Base-by-base conservation (phyloP, 169 alveolate species). In the Cryptosporidium viatorum region DNA sequence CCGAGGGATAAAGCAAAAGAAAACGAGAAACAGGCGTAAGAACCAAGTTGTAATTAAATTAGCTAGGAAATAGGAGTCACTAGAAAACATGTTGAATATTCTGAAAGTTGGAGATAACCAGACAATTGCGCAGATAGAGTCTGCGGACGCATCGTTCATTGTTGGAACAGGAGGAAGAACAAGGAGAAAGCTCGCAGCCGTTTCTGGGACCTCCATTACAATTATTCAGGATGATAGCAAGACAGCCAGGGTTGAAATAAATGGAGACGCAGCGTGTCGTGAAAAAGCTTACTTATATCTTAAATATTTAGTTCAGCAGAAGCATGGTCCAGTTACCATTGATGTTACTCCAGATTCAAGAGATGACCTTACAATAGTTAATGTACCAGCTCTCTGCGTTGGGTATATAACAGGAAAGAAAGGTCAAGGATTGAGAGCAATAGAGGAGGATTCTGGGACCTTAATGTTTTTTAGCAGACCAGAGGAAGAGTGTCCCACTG, bases 401-500 rank as follows among this genome's bases (percentile, higher is more conserved):
- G 93, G 95, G 16, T 92, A 91, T 91, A 93, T 92, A 50, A 92
- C 94, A 10, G 94, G 94, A 16, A 70, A 91, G 26, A 89, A 92
- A 65, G 94, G 94, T 1, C 85, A 80, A 8, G 94, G 92, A 35
- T 71, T 92, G 18, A 80, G 94, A 31, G 75, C 91, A 48, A 89
- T 92, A 41, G 94, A 92, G 75, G 94, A 92, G 70, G 94, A 92
- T 52, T 92, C 93, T 69, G 87, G 91, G 12, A 92, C 94, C 21
- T 41, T 92, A 55, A 92, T 92, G 94, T 92, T 92, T 52, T 92
- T 92, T 62, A 80, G 89, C 51, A 59, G 74, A 37, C 89, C 89
- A 23, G 89, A 62, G 9, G 74, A 80, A 29, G 65, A 80, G 39
- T 59, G 69, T 39, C 67, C 59, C 7, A 23, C 75, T 16, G 75